A percentile compares a stretch with the other conserved stretches of the same genome.
These are phyloP conservation scores for Paulownia fortunei DNA, from an alignment of 257 asterid species.

Conservation along the genomic window DNA sequence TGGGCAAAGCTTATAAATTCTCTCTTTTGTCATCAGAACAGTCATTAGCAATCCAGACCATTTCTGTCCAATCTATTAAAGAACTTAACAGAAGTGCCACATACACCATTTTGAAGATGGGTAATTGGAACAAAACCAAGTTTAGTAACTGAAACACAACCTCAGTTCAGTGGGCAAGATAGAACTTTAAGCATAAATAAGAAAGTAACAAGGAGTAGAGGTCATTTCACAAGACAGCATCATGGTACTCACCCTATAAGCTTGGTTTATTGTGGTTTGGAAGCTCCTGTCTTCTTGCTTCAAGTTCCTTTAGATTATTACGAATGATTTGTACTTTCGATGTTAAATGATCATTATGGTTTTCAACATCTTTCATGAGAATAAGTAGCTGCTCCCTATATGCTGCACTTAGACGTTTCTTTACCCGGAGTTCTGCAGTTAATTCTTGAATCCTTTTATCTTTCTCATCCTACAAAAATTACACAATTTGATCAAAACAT, in stretches of 20 bases:
- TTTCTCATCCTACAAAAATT: slow-evolving; percentile 66
- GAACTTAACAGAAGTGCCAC: not conserved
- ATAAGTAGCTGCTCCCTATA: slow-evolving; percentile 69
- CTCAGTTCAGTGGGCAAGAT: not conserved
- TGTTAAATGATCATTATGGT: slow-evolving; percentile 63
- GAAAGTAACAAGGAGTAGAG: slow-evolving; percentile 4
- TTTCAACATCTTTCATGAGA: slow-evolving; percentile 73
- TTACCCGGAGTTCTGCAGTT: slow-evolving; percentile 69
- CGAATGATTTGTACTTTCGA: slow-evolving; percentile 53
- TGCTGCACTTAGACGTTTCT: slow-evolving; percentile 70
- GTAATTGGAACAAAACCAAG: not conserved
- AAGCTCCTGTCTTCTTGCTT: slow-evolving; percentile 51
- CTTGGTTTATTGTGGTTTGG: slow-evolving; percentile 32
- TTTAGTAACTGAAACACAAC: slow-evolving; percentile 9
- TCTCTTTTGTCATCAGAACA: slow-evolving; percentile 3
- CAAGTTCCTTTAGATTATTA: slow-evolving; percentile 62
- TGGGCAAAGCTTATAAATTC: slow-evolving; percentile 4
- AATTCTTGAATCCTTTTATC: slow-evolving; percentile 77
- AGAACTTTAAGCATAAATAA: slow-evolving; percentile 10
- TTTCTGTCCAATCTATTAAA: not conserved
- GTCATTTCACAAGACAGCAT: slow-evolving; percentile 1
- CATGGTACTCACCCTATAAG: slow-evolving; percentile 43
- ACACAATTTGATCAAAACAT: slow-evolving; percentile 17
- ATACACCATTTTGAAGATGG: not conserved
- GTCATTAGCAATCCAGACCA: not conserved